Evolutionary conservation across 495 filamentous ascomycete species (phyloP).

Genomic region (Tuber microsphaerosporum): DNA sequence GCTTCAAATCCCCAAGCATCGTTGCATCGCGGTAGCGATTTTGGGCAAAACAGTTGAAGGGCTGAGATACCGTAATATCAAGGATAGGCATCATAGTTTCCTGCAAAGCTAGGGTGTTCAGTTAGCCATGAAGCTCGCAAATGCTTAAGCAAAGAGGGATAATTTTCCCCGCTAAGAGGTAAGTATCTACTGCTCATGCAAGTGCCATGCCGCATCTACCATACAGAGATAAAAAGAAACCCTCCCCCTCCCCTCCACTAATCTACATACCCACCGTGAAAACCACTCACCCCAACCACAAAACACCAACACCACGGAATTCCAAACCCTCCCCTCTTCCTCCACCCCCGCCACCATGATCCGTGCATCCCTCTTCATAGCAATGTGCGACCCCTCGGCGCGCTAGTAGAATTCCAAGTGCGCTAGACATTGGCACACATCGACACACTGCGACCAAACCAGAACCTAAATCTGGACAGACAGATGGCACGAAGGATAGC

Average conservation of each 20-base stretch:
- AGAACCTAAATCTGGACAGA: conserved; percentile 37
- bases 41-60: background rate
- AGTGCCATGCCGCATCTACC: background rate
- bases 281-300: background rate
- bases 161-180: background rate
- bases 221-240: background rate
- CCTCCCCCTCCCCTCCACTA: background rate
- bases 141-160: background rate
- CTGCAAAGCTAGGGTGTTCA: background rate
- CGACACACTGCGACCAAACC: conserved; percentile 37
- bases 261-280: background rate
- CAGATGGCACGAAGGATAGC: conserved; percentile 50
- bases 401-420: conserved; percentile 45
- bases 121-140: background rate
- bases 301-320: conserved; percentile 12
- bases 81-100: background rate
- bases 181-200: background rate
- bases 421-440: conserved; percentile 45
- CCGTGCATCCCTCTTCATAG: conserved; percentile 46
- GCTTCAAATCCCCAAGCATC: background rate
- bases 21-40: background rate
- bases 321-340: conserved; percentile 10
- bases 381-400: conserved; percentile 49
- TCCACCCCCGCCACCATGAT: conserved; percentile 24
- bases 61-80: background rate